These are phyloP conservation scores for Tetraselmis chui DNA, from an alignment of 139 green algal species.

Conservation along the genomic window DNA sequence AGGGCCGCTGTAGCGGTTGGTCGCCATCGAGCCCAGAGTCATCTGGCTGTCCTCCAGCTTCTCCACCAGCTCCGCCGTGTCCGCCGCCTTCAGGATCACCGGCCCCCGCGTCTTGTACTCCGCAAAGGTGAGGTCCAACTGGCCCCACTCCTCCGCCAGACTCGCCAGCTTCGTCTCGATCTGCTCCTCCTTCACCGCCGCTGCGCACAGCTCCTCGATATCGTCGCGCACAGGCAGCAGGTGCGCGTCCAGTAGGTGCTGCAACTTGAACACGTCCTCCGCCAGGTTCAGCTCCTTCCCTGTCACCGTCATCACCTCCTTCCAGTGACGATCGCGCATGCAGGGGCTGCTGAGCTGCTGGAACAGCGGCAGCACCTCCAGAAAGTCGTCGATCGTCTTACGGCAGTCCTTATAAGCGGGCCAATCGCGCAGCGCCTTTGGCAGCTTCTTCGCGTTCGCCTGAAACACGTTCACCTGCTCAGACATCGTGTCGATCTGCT, in stretches of 20 bases:
- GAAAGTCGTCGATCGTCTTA: constrained; percentile 84
- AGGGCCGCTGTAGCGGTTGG: constrained; percentile 80
- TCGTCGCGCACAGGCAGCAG: constrained; percentile 64
- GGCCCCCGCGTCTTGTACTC: constrained; percentile 85
- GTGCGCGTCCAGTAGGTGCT: constrained; percentile 78
- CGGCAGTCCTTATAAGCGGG: constrained; percentile 80
- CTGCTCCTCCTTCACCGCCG: constrained; percentile 85
- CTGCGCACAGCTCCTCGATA: constrained; percentile 75
- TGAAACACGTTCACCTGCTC: constrained; percentile 70
- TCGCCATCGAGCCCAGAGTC: constrained; percentile 83
- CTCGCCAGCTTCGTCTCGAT: constrained; percentile 78
- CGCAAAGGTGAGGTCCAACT: constrained; percentile 56
- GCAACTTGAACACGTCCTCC: constrained; percentile 84
- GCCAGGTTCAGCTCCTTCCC: constrained; percentile 68
- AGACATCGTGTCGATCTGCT: constrained; percentile 79
- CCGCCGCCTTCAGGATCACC: constrained; percentile 79
- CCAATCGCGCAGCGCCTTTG: constrained; percentile 85
- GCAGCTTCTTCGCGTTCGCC: constrained; percentile 71
- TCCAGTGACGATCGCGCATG: constrained; percentile 79
- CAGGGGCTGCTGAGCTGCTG: constrained; percentile 63
- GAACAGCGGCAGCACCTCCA: constrained; percentile 83
- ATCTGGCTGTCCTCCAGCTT: constrained; percentile 93
- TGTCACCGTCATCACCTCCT: constrained; percentile 70
- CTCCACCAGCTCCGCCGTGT: constrained; percentile 89
- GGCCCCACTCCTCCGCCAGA: constrained; percentile 39